phyloP scores from a whole-genome alignment of 176 grass and related monocot genomes.

The Puccinellia tenuiflora region DNA sequence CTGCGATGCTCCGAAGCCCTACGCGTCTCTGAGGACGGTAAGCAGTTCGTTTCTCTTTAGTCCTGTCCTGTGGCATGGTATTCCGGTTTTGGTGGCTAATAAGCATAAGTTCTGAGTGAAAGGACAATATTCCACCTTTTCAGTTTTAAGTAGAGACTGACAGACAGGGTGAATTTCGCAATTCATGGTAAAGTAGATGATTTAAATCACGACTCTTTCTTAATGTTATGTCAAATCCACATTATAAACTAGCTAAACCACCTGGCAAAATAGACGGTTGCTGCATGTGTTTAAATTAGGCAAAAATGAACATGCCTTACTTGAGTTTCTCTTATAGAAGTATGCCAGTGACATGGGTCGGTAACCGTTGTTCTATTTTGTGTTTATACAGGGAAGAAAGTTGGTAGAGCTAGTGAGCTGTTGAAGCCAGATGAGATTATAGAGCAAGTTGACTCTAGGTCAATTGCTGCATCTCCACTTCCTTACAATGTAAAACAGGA shows the following conservation, averaged over 20 bases:
- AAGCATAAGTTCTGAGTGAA: neutral
- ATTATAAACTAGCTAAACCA: neutral
- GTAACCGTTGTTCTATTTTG: neutral
- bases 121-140: neutral
- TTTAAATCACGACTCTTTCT: neutral
- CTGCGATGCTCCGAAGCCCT: constrained; percentile 52
- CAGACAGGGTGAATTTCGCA: neutral
- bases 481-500: constrained; percentile 81
- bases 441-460: constrained; percentile 73
- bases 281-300: neutral
- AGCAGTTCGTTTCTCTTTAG: neutral
- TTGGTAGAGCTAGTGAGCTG: constrained; percentile 65
- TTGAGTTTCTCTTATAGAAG: neutral
- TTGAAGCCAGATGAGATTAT: constrained; percentile 69
- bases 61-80: neutral
- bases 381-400: constrained; percentile 53
- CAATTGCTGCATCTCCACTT: constrained; percentile 73
- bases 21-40: constrained; percentile 70
- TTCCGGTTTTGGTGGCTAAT: neutral
- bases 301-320: neutral
- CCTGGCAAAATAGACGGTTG: neutral
- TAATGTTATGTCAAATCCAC: neutral
- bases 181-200: neutral
- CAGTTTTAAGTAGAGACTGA: neutral
- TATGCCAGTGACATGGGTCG: neutral